Evolutionary conservation across 345 rosid species (phyloP).

Genomic region (Hibiscus trionum): DNA sequence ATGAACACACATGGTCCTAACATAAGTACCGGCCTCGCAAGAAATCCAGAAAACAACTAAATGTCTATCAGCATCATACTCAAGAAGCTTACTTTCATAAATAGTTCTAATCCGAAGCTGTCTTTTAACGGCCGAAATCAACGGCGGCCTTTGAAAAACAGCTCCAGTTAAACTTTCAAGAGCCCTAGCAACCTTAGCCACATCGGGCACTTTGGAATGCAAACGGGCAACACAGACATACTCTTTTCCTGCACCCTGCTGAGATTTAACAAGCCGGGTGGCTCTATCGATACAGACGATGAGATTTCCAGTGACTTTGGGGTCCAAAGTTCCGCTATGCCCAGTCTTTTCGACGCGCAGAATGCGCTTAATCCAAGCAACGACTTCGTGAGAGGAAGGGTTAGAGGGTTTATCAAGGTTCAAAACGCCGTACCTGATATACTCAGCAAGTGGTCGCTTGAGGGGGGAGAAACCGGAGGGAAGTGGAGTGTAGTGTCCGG

Average conservation of each 20-base stretch:
- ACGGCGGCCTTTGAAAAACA: conserved; percentile 83
- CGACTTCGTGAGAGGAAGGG: conserved; percentile 96
- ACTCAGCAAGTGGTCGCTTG: conserved; percentile 80
- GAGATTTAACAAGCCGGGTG: conserved; percentile 89
- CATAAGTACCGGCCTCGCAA: conserved; percentile 94
- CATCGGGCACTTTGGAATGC: conserved; percentile 80
- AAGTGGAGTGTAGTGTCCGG: conserved; percentile 97
- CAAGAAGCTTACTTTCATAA: conserved; percentile 80
- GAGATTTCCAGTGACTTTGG: conserved; percentile 87
- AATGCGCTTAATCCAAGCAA: conserved; percentile 95
- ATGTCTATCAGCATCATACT: conserved; percentile 71
- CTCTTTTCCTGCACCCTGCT: conserved; percentile 97
- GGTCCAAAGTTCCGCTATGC: conserved; percentile 92
- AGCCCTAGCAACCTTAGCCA: conserved; percentile 79
- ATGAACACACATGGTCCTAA: conserved; percentile 92
- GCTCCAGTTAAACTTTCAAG: conserved; percentile 86
- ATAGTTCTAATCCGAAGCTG: conserved; percentile 93
- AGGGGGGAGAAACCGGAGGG: conserved; percentile 46
- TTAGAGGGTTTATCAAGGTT: conserved; percentile 94
- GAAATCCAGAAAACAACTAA: conserved; percentile 94
- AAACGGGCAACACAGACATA: conserved; percentile 89
- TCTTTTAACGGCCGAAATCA: conserved; percentile 91
- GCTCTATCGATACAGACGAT: conserved; percentile 94
- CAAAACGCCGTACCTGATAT: conserved; percentile 74
- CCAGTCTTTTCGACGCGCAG: conserved; percentile 90